Percentiles rank a stretch among this genome's conserved stretches.
Evolutionary conservation across 1,284 basidiomycete genomes (phyloP).

Genomic region (Trametes pubescens): DNA sequence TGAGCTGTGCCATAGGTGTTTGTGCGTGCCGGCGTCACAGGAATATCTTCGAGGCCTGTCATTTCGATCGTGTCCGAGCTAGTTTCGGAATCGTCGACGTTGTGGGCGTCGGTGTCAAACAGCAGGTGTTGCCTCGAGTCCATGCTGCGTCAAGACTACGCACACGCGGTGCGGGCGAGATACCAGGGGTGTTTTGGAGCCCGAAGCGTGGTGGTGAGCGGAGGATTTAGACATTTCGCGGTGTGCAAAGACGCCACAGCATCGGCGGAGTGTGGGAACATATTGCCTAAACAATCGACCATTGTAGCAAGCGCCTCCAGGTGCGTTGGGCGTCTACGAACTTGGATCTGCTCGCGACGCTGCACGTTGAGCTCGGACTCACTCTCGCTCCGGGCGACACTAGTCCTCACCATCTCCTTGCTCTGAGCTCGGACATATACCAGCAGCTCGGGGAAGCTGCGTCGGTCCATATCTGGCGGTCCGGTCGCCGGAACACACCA

Average conservation of each 20-base stretch:
- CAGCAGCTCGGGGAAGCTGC: constrained; percentile 19
- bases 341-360: constrained; percentile 39
- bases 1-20: constrained; percentile 27
- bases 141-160: constrained; percentile 12
- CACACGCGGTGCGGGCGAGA: constrained; percentile 11
- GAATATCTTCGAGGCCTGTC: constrained; percentile 41
- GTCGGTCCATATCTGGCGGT: constrained; percentile 14
- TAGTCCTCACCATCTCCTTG: constrained; percentile 15
- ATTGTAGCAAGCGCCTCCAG: constrained; percentile 31
- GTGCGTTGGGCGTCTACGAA: constrained; percentile 31
- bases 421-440: constrained; percentile 9
- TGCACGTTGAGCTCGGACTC: constrained; percentile 29
- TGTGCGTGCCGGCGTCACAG: constrained; percentile 42
- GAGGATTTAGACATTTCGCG: background rate
- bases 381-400: constrained; percentile 16
- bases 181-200: constrained; percentile 3
- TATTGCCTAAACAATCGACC: constrained; percentile 14
- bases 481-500: constrained; percentile 33
- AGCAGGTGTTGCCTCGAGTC: constrained; percentile 28
- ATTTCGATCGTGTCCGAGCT: constrained; percentile 49
- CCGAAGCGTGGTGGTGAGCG: constrained; percentile 1
- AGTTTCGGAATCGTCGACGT: constrained; percentile 26
- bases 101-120: constrained; percentile 28
- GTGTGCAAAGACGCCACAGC: constrained; percentile 3
- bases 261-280: constrained; percentile 28